Base-by-base conservation (phyloP, 352 stramenopile species). In the Globisporangium recalcitrans region DNA sequence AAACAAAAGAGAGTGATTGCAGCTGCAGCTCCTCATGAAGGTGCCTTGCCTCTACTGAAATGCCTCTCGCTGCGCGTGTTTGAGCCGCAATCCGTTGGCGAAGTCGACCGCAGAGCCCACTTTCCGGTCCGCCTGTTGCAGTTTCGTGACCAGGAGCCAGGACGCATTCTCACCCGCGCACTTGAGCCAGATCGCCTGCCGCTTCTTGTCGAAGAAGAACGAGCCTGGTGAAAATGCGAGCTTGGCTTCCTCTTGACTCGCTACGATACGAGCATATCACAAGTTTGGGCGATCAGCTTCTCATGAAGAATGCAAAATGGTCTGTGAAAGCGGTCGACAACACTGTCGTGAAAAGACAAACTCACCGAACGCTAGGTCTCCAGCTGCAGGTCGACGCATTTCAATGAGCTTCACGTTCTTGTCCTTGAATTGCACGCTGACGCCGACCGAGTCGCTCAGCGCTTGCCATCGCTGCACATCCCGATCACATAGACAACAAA, bases 171-270 rank as follows among this genome's bases (percentile, higher is more conserved):
- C 27, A 40, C 71, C 60, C n/a, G 53, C 40, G 32, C 82, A 91
- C 54, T 80, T 80, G 51, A 95, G 63, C 83, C 83, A 93, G 9
- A 95, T 64, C 47, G 68, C 82, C 24, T 92, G 70, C 7, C 71
- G 73, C 49, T 71, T 70, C 64, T 91, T 93, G 57, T 95, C 85
- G 24, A 87, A 92, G 73, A 91, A 84, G 62, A 89, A 95, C 0
- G 64, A 63, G 1, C 85, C 85, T 5, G 52, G 29, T 64, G 47
- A 14, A 44, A 40, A 65, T 52, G 46, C 42, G 46, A 64, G n/a
- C 54, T 34, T 65, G 56, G n/a, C 74, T 27, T 57, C 51, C 29
- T 57, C 51, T 27, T 19, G 52, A 22, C 14, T 10, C 24, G 11
- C 22, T 52, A n/a, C 3, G 38, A 60, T 5, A 32, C 11, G 48